These are phyloP conservation scores for Ophiostoma angusticollis DNA, from an alignment of 2,329 filamentous ascomycete species.

Conservation along the genomic window DNA sequence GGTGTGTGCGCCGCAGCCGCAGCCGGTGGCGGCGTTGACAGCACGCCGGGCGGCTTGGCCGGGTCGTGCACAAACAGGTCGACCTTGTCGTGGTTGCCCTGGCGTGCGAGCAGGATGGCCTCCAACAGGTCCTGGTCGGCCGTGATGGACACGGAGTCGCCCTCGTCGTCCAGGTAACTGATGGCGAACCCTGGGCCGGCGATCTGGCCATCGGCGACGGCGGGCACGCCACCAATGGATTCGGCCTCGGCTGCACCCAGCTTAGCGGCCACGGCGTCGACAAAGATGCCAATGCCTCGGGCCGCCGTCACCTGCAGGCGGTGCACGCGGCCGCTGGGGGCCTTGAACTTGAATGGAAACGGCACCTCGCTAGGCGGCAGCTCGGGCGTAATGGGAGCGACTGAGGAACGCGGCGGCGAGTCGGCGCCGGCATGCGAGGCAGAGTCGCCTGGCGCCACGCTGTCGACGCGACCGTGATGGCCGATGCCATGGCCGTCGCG, in stretches of 20 bases:
- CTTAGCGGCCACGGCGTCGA: slow-evolving; percentile 67
- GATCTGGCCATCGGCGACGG: slow-evolving; percentile 67
- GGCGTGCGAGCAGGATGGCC: slow-evolving; percentile 71
- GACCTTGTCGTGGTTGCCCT: slow-evolving; percentile 75
- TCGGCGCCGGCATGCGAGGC: slow-evolving; percentile 83
- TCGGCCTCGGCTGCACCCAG: slow-evolving; percentile 64
- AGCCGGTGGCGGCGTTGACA: no score
- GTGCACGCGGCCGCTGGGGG: slow-evolving; percentile 86
- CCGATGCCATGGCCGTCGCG: slow-evolving; percentile 46
- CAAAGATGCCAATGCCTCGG: slow-evolving; percentile 67
- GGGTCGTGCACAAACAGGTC: slow-evolving; percentile 95
- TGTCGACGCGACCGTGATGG: slow-evolving; percentile 45
- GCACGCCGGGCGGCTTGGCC: slow-evolving; percentile 74
- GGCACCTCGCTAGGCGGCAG: slow-evolving; percentile 57
- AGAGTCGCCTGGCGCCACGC: slow-evolving; percentile 83
- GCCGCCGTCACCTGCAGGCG: slow-evolving; percentile 73
- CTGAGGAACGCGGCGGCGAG: slow-evolving; percentile 55
- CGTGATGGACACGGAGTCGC: slow-evolving; percentile 92
- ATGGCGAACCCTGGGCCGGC: slow-evolving; percentile 75
- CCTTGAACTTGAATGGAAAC: slow-evolving; percentile 99
- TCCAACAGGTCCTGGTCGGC: slow-evolving; percentile 88
- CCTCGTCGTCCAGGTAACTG: slow-evolving; percentile 93
- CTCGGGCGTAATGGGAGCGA: slow-evolving; percentile 34
- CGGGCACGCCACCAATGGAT: slow-evolving; percentile 67
- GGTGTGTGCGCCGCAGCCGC: slow-evolving; percentile 18